A percentile compares a stretch with the other conserved stretches of the same genome.
These are phyloP conservation scores for Diaporthe vaccinii DNA, from an alignment of 2,329 filamentous ascomycete species.

Conservation along the genomic window DNA sequence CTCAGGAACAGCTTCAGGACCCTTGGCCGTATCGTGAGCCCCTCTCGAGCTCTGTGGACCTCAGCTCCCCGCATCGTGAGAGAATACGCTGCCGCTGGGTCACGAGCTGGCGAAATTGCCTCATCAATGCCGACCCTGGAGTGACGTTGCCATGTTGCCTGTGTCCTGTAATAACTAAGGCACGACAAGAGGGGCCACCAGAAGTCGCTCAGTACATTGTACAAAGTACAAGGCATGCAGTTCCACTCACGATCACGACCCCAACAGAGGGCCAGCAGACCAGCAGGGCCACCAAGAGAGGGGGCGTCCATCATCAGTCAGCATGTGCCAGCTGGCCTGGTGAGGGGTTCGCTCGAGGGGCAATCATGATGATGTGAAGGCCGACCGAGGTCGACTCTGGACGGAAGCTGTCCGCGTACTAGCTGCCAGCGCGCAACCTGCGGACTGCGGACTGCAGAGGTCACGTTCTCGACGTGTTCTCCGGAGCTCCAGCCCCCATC, in stretches of 20 bases:
- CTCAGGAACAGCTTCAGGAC: neutral
- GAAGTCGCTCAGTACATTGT: neutral
- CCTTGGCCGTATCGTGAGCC: conserved; percentile 5
- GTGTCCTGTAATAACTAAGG: neutral
- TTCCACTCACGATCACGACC: conserved; percentile 4
- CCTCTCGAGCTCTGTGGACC: neutral
- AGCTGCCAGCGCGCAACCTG: conserved; percentile 5
- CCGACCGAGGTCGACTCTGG: conserved; percentile 15
- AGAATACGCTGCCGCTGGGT: conserved; percentile 31
- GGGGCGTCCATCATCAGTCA: conserved; percentile 27
- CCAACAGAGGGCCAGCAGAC: neutral
- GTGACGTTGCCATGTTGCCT: conserved; percentile 24
- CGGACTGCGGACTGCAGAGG: conserved; percentile 1
- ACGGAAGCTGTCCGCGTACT: conserved; percentile 33
- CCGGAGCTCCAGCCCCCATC: conserved; percentile 24
- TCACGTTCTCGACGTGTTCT: conserved; percentile 37
- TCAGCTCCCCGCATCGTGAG: conserved; percentile 4
- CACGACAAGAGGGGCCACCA: neutral
- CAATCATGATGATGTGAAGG: neutral
- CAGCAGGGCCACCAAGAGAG: neutral
- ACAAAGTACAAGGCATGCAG: conserved; percentile 15
- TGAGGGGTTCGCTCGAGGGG: conserved; percentile 22
- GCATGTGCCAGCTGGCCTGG: conserved; percentile 35
- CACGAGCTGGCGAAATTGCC: conserved; percentile 22
- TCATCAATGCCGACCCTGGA: conserved; percentile 28